Evolutionary conservation across 139 green algal genomes (phyloP), one percentile per base, ranked within the genome.

Genomic region (Tetradesmus lagerheimii): DNA sequence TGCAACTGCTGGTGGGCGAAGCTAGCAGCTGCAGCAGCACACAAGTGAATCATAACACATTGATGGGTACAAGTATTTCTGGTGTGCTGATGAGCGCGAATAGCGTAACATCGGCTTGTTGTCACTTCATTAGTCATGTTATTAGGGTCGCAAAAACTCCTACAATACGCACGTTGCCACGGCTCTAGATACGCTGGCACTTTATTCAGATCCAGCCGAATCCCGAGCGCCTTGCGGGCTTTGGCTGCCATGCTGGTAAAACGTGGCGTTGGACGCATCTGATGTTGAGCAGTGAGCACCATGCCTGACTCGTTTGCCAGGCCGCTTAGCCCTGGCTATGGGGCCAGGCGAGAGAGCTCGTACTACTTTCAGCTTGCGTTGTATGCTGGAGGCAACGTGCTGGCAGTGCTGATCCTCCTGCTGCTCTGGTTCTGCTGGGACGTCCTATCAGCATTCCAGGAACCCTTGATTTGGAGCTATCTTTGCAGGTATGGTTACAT

Each of bases 381-480:
- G 38, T 89, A 92, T 87, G 87, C 91, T 38, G 67, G 66, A 20
- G 93, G 91, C 53, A 95, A 94, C 27, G 89, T 92, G 1, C 89
- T 96, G 2, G 92, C 92, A 14, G 75, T 94, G 0, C 6, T 82
- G 14, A 67, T 96, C 18, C 41, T 78, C 12, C 66, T 95, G 35
- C 86, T 94, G 14, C 38, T 96, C 16, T 96, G 91, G 87, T 86
- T 92, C 53, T 71, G 93, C n/a, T 95, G 89, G 87, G 64, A 87
- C 34, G 79, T 96, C 12, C 45, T 95, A 43, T 77, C 86, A 4
- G 92, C 92, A 18, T 96, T 95, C 66, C 82, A 88, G 6, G 93
- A 94, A 71, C 78, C 91, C 8, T 88, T 96, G 81, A 81, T 96
- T 16, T 96, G 94, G 81, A 93, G 92, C 0, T 90, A 94, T 41